Evolutionary conservation across 164 flowering plant genomes (phyloP), one percentile per base, ranked within the genome.

Genomic region (Akebia trifoliata): DNA sequence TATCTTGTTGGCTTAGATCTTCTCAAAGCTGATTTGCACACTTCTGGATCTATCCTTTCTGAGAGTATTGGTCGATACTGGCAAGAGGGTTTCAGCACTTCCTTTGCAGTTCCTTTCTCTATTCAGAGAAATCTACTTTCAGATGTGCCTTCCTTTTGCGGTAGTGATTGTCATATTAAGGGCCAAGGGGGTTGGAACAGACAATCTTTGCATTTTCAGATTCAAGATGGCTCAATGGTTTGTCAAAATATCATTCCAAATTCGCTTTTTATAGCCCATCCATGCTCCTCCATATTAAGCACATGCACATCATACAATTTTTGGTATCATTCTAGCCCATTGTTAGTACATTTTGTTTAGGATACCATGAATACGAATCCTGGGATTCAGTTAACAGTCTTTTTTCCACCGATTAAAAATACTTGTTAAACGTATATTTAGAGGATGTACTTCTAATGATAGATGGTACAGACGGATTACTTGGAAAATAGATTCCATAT

Each of bases 1-100:
- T 86, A 86, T 70, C 54, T 78, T 17, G 83, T 81, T 60, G 75
- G 78, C 63, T 62, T 74, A 35, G 79, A 78, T 63, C 64, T 66
- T 64, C 65, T 81, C 18, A 75, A 67, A 70, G 75, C 74, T 63
- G 76, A 85, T 49, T 14, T 58, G 26, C 64, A 26, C 58, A 38
- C 73, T 49, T 73, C 58, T 62, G 65, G 71, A 59, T 68, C 72
- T 62, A 50, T 75, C 59, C 32, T 73, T 44, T 76, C 75, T 43
- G 63, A 61, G 46, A 61, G 57, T 60, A 55, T 57, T 56, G 77
- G 72, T 42, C 77, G 57, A 30, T 70, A 69, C 70, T 76, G 81
- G 81, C 65, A 60, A 36, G 69, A 63, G 71, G 62, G 66, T 54
- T 80, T 87, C 66, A 81, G 87, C 68, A 56, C 49, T 36, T 62